Base-by-base conservation (phyloP, 371 early-diverging fungal genomes). In the Mucor sp. region DNA sequence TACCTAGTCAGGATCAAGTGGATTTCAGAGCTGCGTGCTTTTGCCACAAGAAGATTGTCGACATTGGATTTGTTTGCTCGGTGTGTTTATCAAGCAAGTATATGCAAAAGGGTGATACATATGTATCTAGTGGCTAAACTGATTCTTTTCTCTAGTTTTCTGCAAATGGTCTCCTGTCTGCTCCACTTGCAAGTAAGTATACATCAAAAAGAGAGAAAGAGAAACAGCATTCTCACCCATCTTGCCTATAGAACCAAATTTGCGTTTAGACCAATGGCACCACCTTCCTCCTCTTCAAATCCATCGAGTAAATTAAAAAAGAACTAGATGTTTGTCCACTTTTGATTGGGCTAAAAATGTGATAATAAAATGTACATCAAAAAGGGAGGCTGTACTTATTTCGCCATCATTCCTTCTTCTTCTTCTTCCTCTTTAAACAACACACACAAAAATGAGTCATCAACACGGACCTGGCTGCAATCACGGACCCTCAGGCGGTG, bases 21-120 rank as follows among this genome's bases (percentile, higher is more conserved):
- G 97, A 99, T 78, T 97, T 95, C 68, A 79, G 97, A 27, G 96
- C 99, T 1, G 93, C 97, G 0, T 99, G 99, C 69, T 97, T 99
- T 67, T 98, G 99, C 74, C 99, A 98, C 78, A 93, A 93, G 71
- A 87, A 86, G 55, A 90, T 95, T 61, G 91, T 97, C 3, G 93
- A 95, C 68, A 87, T 96, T 57, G 99, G 96, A 0, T 96, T 87
- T 77, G 97, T 98, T 3, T 98, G 99, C 75, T 95, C 96, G 0
- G 96, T 97, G 5, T 98, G 99, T 71, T 73, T 98, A 33, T 96
- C 99, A n/a, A 94, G 94, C 93, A 85, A 77, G 86, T 58, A 6
- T 53, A 14, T n/a, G 19, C 6, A 14, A 60, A 5, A 28, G 23
- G 30, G 30, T 8, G 15, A 33, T 47, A 14, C 50, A 11, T 35